phyloP scores from a whole-genome alignment of 1,284 basidiomycete species.

The Ceraceosorus guamensis region DNA sequence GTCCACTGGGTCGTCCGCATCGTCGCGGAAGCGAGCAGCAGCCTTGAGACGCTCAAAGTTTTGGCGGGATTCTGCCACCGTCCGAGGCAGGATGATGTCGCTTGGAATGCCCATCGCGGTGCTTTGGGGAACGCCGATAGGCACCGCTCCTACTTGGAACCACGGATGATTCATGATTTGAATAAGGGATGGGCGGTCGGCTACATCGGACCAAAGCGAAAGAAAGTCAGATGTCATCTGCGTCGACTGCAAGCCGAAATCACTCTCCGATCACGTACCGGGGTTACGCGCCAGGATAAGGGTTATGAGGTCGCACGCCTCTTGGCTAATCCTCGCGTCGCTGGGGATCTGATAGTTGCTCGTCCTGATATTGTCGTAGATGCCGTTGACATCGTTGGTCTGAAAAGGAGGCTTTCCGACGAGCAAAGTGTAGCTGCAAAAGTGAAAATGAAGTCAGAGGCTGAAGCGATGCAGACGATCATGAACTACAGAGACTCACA shows the following conservation, averaged over 20 bases:
- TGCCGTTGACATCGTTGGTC: slow-evolving; percentile 72
- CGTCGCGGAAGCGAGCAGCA: slow-evolving; percentile 27
- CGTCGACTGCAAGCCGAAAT: too few species aligned
- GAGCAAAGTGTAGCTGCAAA: slow-evolving; percentile 68
- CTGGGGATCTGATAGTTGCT: slow-evolving; percentile 88
- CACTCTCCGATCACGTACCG: neutral
- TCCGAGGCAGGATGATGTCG: slow-evolving; percentile 55
- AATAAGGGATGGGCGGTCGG: slow-evolving; percentile 69
- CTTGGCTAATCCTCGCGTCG: slow-evolving; percentile 64
- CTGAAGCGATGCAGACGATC: slow-evolving; percentile 3
- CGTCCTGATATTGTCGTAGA: slow-evolving; percentile 74
- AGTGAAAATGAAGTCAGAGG: neutral
- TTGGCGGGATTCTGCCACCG: slow-evolving; percentile 20
- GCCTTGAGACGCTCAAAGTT: slow-evolving; percentile 41
- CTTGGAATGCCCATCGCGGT: slow-evolving; percentile 73
- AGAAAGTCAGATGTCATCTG: neutral
- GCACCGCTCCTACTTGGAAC: slow-evolving; percentile 75
- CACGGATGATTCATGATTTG: slow-evolving; percentile 79
- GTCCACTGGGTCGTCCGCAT: slow-evolving; percentile 27
- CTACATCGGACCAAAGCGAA: slow-evolving; percentile 42
- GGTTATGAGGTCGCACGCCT: slow-evolving; percentile 72
- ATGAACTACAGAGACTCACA: slow-evolving; percentile 43
- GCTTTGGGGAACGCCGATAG: slow-evolving; percentile 63
- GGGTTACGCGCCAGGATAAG: slow-evolving; percentile 67
- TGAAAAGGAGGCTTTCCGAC: slow-evolving; percentile 94